Conservation (phyloP, 495 filamentous ascomycete genomes). For the Xylaria acuta region DNA sequence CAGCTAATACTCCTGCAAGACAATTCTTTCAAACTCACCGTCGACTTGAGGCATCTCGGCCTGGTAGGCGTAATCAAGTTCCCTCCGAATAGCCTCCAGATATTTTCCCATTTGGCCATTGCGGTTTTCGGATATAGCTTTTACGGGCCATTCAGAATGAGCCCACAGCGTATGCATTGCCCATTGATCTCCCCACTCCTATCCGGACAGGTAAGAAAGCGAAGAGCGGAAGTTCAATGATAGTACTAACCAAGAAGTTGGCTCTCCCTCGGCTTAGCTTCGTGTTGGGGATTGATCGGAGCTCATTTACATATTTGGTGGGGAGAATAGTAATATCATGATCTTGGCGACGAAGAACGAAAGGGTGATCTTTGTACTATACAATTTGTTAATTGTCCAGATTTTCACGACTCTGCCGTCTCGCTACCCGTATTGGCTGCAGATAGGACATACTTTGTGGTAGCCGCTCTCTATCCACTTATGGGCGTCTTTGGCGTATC, state of each 20-base stretch:
- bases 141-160: not conserved
- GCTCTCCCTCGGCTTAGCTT: slow-evolving; percentile 22
- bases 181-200: slow-evolving; percentile 19
- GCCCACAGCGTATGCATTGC: not conserved
- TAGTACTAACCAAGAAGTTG: slow-evolving; percentile 6
- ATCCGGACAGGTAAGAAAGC: too few species aligned
- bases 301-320: slow-evolving; percentile 20
- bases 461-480: slow-evolving; percentile 4
- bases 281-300: slow-evolving; percentile 6
- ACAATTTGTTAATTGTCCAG: not conserved
- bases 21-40: slow-evolving; percentile 14
- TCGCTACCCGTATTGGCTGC: too few species aligned
- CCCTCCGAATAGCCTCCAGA: slow-evolving; percentile 5
- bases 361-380: slow-evolving; percentile 16
- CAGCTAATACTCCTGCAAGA: too few species aligned
- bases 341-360: slow-evolving; percentile 17
- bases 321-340: slow-evolving; percentile 14
- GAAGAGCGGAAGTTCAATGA: too few species aligned
- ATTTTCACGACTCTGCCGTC: too few species aligned
- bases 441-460: slow-evolving; percentile 5
- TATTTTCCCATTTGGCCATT: slow-evolving; percentile 19
- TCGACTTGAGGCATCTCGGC: slow-evolving; percentile 17
- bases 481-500: slow-evolving; percentile 7
- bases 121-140: slow-evolving; percentile 8
- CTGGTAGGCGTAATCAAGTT: slow-evolving; percentile 21